A percentile compares a stretch with the other conserved stretches of the same genome.
Conservation (phyloP, 805 yeast genomes). For the Naumovozyma castellii region DNA sequence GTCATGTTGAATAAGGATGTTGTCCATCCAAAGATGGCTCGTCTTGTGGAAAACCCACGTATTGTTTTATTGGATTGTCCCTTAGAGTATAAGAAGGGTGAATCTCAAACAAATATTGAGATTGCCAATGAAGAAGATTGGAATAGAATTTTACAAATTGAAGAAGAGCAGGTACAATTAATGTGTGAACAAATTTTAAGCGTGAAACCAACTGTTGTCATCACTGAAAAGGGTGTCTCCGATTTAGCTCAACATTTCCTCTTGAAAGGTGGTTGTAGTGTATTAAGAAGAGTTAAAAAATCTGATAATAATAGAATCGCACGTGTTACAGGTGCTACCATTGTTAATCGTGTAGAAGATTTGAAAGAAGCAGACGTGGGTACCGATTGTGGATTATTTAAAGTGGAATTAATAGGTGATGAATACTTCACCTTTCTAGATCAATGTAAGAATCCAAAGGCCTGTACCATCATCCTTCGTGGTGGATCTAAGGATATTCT, state of each 20-base stretch:
- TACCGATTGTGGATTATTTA: slow-evolving; percentile 77
- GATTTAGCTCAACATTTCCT: slow-evolving; percentile 96
- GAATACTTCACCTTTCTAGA: slow-evolving; percentile 86
- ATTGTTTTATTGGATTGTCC: slow-evolving; percentile 90
- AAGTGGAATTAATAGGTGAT: slow-evolving; percentile 92
- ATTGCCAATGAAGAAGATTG: slow-evolving; percentile 94
- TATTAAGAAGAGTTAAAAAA: slow-evolving; percentile 87
- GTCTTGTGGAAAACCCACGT: slow-evolving; percentile 81
- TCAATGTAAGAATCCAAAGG: slow-evolving; percentile 75
- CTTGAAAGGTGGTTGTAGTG: slow-evolving; percentile 86
- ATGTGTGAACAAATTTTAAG: slow-evolving; percentile 79
- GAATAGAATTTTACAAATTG: slow-evolving; percentile 89
- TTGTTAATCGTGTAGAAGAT: slow-evolving; percentile 92
- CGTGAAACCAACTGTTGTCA: slow-evolving; percentile 85
- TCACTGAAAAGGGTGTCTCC: slow-evolving; percentile 96
- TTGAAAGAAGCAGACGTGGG: slow-evolving; percentile 87
- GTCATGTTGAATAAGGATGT: slow-evolving; percentile 91
- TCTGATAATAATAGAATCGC: slow-evolving; percentile 94
- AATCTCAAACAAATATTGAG: slow-evolving; percentile 95
- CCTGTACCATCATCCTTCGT: slow-evolving; percentile 85
- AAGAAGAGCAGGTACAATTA: slow-evolving; percentile 89
- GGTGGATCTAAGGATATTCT: slow-evolving; percentile 96
- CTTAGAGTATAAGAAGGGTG: slow-evolving; percentile 96
- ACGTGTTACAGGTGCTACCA: slow-evolving; percentile 95
- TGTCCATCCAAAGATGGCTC: slow-evolving; percentile 97